Conservation (phyloP, 2,329 filamentous ascomycete species). For the Cadophora malorum region DNA sequence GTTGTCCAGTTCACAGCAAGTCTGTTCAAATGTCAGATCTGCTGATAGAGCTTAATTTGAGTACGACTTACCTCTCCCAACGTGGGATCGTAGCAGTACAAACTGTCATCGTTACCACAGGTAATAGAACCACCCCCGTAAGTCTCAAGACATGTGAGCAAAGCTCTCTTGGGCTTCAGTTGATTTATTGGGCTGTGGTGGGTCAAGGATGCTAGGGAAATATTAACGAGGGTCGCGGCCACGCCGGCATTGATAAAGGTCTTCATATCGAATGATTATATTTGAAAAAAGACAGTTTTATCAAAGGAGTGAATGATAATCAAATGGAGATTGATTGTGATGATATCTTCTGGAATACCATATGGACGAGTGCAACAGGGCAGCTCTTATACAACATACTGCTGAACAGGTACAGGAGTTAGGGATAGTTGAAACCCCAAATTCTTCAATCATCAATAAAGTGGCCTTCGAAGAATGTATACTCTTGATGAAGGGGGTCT, state of each 20-base stretch:
- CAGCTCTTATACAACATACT: not conserved
- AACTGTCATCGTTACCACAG: slow-evolving; percentile 26
- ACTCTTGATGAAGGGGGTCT: not conserved
- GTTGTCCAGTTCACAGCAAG: slow-evolving; percentile 32
- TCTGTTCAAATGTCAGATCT: slow-evolving; percentile 20
- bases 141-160: slow-evolving; percentile 31
- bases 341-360: not conserved
- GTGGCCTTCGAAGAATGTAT: slow-evolving; percentile 7
- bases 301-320: not conserved
- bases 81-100: slow-evolving; percentile 37
- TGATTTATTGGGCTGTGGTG: slow-evolving; percentile 5
- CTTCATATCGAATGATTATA: slow-evolving; percentile 21
- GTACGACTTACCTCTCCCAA: slow-evolving; percentile 29
- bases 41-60: not conserved
- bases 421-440: slow-evolving; percentile 10
- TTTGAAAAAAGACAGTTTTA: not conserved
- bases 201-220: slow-evolving; percentile 15
- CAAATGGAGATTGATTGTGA: not conserved
- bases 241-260: slow-evolving; percentile 12
- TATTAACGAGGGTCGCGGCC: slow-evolving; percentile 7
- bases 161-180: slow-evolving; percentile 22
- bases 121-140: slow-evolving; percentile 31
- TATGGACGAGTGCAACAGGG: not conserved
- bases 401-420: not conserved
- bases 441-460: slow-evolving; percentile 9